Evolutionary conservation across 768 basidiomycete species (phyloP).

Genomic region (Tylopilus sp.): DNA sequence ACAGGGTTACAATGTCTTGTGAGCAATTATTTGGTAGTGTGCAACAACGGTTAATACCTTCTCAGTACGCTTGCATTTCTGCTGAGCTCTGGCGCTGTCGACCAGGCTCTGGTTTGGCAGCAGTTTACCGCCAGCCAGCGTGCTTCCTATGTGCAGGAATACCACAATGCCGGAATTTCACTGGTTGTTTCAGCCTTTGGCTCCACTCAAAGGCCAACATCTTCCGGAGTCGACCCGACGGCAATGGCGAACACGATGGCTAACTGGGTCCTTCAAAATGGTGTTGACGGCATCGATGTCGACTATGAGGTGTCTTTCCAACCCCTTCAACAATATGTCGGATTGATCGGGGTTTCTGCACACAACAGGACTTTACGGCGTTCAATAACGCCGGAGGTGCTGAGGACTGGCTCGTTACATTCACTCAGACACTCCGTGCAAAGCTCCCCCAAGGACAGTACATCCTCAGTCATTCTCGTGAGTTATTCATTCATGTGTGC

Average conservation of each 20-base stretch:
- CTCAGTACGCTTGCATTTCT: constrained; percentile 41
- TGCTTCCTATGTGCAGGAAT: constrained; percentile 41
- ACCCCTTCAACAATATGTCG: neutral
- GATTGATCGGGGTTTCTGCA: neutral
- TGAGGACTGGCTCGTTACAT: constrained; percentile 33
- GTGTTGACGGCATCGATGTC: constrained; percentile 50
- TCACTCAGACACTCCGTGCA: constrained; percentile 30
- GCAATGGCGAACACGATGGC: constrained; percentile 41
- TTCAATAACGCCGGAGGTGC: constrained; percentile 34
- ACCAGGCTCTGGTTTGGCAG: constrained; percentile 46
- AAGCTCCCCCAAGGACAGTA: constrained; percentile 32
- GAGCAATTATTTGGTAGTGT: neutral
- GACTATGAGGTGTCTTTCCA: constrained; percentile 42
- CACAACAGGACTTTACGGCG: constrained; percentile 31
- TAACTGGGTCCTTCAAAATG: constrained; percentile 43
- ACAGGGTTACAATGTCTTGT: constrained; percentile 39
- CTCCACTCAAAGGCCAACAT: constrained; percentile 40
- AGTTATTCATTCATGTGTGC: constrained; percentile 1
- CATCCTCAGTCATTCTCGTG: constrained; percentile 35
- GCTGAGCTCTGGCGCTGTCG: constrained; percentile 38
- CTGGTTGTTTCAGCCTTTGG: constrained; percentile 57
- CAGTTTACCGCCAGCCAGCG: constrained; percentile 37
- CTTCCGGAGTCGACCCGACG: constrained; percentile 37
- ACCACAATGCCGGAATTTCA: constrained; percentile 53
- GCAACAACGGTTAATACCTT: neutral